A percentile compares a stretch with the other conserved stretches of the same genome.
Evolutionary conservation across 768 basidiomycete species (phyloP).

Genomic region (Mycena venus): DNA sequence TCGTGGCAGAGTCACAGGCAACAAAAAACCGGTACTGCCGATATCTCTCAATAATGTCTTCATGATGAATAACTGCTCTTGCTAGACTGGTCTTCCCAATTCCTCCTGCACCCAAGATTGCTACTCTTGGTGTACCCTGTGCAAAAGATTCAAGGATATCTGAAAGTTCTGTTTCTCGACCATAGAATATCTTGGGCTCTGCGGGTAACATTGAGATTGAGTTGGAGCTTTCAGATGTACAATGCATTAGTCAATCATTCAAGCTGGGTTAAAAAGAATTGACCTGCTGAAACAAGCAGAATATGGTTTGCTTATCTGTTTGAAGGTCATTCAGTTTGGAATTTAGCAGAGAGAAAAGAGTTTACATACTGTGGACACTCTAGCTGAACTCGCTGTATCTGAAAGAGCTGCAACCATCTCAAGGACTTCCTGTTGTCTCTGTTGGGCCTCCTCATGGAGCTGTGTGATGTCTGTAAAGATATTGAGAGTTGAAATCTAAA

Average conservation of each 20-base stretch:
- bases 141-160: neutral
- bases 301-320: neutral
- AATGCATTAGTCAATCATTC: neutral
- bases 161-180: too few relatives aligned
- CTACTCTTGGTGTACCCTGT: neutral
- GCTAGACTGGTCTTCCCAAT: too few relatives aligned
- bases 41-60: neutral
- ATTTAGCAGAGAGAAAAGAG: neutral
- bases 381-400: neutral
- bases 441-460: neutral
- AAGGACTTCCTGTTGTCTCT: neutral
- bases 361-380: neutral
- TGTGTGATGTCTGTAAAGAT: neutral
- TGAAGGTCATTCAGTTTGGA: too few relatives aligned
- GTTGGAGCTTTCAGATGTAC: neutral
- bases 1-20: slow-evolving; percentile 7
- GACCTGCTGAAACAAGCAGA: neutral
- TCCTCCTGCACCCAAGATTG: neutral
- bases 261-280: too few relatives aligned
- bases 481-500: too few relatives aligned
- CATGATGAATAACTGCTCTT: neutral
- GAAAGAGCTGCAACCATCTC: neutral
- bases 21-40: neutral
- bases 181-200: too few relatives aligned
- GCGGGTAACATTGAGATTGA: neutral